Evolutionary conservation across 2,329 filamentous ascomycete genomes (phyloP), one percentile per base, ranked within the genome.

Genomic region (Colletotrichum sp.): DNA sequence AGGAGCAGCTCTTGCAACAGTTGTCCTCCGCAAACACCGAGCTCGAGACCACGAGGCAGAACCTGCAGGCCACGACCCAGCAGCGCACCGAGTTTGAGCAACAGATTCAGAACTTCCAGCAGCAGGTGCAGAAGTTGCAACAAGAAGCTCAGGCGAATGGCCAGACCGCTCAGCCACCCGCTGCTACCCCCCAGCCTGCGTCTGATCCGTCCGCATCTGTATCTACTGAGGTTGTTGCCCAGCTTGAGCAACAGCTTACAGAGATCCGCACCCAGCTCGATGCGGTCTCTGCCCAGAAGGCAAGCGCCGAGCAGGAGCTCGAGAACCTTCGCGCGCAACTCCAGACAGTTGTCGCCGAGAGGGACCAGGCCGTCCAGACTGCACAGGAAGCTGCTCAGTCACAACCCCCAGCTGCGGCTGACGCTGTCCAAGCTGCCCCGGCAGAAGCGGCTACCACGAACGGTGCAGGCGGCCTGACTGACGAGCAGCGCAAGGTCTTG

Each of bases 251-350:
- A 76, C 87, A 92, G 76, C 85, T 92, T 9, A 78, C 82, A 3
- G 82, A 86, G 57, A 82, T 88, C 16, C 88, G 85, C 26, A 90
- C 92, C 78, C 91, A 96, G 79, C 89, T 97, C 12, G 92, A 93
- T 59, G 88, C 88, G 3, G 89, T 93, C 69, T 92, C 87, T 8
- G 87, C 92, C 12, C 93, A 97, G 82, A 96, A 95, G 83, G 88
- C 92, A 21, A 88, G 88, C 3, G 88, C 95, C n/a, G 91, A 95
- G 78, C 86, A 91, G 73, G 92, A 94, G 77, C 87, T 94, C 3
- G 86, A 88, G 62, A 83, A 82, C 28, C 82, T 93, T 3, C 89
- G 87, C 34, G 78, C 83, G 8, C 93, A 96, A 80, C 86, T 98
- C 15, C 89, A 93, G 68, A 85, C 87, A 12, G 90, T 90, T 1